Conservation (phyloP, 768 basidiomycete genomes). For the Tulasnella sp. region DNA sequence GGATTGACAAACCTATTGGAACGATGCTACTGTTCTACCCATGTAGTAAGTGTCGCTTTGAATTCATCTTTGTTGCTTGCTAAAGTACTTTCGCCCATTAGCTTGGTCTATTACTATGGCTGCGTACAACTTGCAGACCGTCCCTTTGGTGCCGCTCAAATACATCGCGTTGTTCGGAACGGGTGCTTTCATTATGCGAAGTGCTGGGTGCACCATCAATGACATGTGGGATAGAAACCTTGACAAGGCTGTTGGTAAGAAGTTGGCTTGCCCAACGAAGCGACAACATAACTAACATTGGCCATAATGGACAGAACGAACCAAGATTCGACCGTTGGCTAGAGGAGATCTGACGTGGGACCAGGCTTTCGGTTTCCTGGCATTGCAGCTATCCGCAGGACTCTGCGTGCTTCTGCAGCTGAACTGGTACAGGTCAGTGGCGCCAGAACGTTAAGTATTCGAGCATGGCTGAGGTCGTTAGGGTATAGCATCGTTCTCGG, state of each 20-base stretch:
- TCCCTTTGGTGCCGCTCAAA: conserved; percentile 54
- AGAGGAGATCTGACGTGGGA: conserved; percentile 61
- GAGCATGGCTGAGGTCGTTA: neutral
- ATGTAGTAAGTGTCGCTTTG: conserved; percentile 53
- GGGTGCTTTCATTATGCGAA: conserved; percentile 91
- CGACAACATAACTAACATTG: neutral
- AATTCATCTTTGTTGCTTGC: neutral
- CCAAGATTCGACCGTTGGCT: conserved; percentile 79
- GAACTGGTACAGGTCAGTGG: conserved; percentile 82
- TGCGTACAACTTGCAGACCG: conserved; percentile 61
- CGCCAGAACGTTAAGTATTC: neutral
- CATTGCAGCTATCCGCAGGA: conserved; percentile 67
- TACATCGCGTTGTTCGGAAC: conserved; percentile 77
- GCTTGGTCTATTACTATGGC: conserved; percentile 99
- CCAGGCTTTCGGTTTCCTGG: conserved; percentile 75
- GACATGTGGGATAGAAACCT: conserved; percentile 96
- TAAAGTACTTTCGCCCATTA: conserved; percentile 23
- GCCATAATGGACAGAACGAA: conserved; percentile 49
- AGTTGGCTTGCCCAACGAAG: neutral
- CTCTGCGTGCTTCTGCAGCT: conserved; percentile 79
- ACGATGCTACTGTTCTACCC: conserved; percentile 86
- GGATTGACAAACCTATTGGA: conserved; percentile 95
- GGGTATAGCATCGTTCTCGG: conserved; percentile 70
- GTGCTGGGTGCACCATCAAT: conserved; percentile 97
- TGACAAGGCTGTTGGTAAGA: conserved; percentile 81